Evolutionary conservation across 495 filamentous ascomycete species (phyloP), one percentile per base, ranked within the genome.

Genomic region (Tuber umbilicatum): DNA sequence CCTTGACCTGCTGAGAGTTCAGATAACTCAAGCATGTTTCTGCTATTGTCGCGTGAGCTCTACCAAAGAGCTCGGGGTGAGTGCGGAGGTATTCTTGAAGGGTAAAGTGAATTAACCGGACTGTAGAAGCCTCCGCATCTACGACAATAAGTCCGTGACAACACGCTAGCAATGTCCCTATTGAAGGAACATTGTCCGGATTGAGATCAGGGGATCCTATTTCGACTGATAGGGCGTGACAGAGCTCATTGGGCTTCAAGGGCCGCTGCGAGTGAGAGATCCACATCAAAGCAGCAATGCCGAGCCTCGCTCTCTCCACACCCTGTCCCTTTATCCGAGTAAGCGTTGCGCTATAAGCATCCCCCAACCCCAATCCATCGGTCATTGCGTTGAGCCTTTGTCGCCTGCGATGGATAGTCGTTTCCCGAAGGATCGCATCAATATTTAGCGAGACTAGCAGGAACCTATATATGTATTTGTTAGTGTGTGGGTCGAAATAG

Each of bases 401-500:
- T 45, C 42, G 42, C 17, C 42, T 45, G 1, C 42, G 42, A 45
- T 19, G 42, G 42, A 45, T 45, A 19, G 42, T 45, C 0, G 42
- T 17, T 19, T 45, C 42, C 19, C 19, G 42, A 1, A 45, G 42
- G 42, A 45, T 45, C 16, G 42, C 42, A 19, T 45, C 42, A 5
- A 45, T 45, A 45, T 45, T 45, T 5, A 45, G 16, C 2, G 47
- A 50, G 23, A 50, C 47, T 10, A 50, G 23, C 3, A 50, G 23
- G 23, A 50, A 50, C n/a, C 47, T 50, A n/a, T 23, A 50, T 50
- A n/a, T n/a, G 7, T n/a, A 50, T 50, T 23, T n/a, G 21, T 50
- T 2, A 50, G 47, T 0, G 7, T 0, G 3, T n/a, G 6, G 10
- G 1, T 9, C 7, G 7, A 50, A 0, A 7, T n/a, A n/a, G 0